phyloP scores from a whole-genome alignment of 805 yeast species.

The Candida silvicultrix region DNA sequence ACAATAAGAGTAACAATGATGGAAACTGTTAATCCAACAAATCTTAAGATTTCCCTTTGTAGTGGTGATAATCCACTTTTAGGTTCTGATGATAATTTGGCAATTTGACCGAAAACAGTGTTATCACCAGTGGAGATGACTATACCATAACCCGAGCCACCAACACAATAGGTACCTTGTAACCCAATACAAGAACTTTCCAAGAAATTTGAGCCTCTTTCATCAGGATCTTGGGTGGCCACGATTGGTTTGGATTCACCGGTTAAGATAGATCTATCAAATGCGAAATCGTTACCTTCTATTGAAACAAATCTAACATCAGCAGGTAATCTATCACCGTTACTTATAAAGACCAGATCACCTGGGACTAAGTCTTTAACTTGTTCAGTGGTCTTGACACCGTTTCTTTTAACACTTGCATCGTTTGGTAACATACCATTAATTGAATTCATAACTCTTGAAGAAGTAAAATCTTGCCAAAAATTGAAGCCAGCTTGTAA shows the following conservation, averaged over 20 bases:
- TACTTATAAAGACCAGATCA: slow-evolving; percentile 31
- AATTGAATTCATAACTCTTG: slow-evolving; percentile 43
- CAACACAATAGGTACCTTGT: slow-evolving; percentile 39
- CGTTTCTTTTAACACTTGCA: slow-evolving; percentile 31
- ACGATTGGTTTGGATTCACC: slow-evolving; percentile 41
- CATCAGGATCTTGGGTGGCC: slow-evolving; percentile 24
- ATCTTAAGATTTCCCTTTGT: slow-evolving; percentile 34
- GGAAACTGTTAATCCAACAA: slow-evolving; percentile 23
- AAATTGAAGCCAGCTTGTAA: slow-evolving; percentile 39
- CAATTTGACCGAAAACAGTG: slow-evolving; percentile 41
- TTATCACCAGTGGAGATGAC: slow-evolving; percentile 38
- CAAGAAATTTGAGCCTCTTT: slow-evolving; percentile 31
- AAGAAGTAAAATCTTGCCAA: slow-evolving; percentile 40
- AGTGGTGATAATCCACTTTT: slow-evolving; percentile 35
- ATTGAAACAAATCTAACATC: slow-evolving; percentile 35
- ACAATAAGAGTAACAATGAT: slow-evolving; percentile 26
- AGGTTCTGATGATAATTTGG: slow-evolving; percentile 33
- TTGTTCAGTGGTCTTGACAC: slow-evolving; percentile 20
- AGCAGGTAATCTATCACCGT: slow-evolving; percentile 40
- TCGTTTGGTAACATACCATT: slow-evolving; percentile 35
- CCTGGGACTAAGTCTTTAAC: slow-evolving; percentile 38
- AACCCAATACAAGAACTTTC: slow-evolving; percentile 37
- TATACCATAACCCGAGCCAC: slow-evolving; percentile 38
- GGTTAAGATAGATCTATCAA: slow-evolving; percentile 41
- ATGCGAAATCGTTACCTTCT: slow-evolving; percentile 31